These are phyloP conservation scores for Trametes hirsuta DNA, from an alignment of 1,284 basidiomycete genomes.

Conservation along the genomic window DNA sequence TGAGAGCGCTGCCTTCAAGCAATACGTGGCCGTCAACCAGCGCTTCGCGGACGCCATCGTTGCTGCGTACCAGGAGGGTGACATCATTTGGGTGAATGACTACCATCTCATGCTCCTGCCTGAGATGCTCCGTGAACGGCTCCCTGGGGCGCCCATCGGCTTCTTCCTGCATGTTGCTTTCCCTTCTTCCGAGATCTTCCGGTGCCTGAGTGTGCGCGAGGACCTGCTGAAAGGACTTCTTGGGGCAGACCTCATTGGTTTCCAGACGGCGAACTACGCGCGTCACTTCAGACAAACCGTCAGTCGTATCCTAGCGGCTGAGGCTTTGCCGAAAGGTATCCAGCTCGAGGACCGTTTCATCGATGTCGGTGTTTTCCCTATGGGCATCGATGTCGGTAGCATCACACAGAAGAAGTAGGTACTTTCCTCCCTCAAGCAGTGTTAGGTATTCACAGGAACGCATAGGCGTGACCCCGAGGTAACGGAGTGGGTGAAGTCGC, in stretches of 20 bases:
- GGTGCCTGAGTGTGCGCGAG: constrained; percentile 75
- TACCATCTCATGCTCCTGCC: constrained; percentile 89
- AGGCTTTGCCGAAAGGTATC: constrained; percentile 85
- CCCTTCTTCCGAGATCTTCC: constrained; percentile 87
- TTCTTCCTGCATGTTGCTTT: constrained; percentile 92
- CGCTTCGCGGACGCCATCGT: constrained; percentile 83
- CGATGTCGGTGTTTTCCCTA: constrained; percentile 85
- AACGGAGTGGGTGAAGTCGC: constrained; percentile 76
- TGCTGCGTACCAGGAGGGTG: constrained; percentile 75
- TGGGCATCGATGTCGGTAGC: constrained; percentile 84
- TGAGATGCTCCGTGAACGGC: constrained; percentile 64
- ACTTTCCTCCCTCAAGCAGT: too few species aligned
- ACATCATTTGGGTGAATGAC: constrained; percentile 86
- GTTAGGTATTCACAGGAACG: neutral
- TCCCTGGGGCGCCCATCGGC: constrained; percentile 75
- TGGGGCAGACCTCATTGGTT: constrained; percentile 75
- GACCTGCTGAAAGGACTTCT: constrained; percentile 75
- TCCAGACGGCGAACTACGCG: constrained; percentile 85
- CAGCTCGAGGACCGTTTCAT: constrained; percentile 70
- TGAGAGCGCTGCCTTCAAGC: constrained; percentile 75
- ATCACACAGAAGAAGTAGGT: constrained; percentile 70
- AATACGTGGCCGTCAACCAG: constrained; percentile 84
- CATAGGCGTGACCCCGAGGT: constrained; percentile 77
- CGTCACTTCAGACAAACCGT: constrained; percentile 85
- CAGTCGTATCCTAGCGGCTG: constrained; percentile 77